These are phyloP conservation scores for Globisporangium paddicum DNA, from an alignment of 352 stramenopile genomes.

Conservation along the genomic window DNA sequence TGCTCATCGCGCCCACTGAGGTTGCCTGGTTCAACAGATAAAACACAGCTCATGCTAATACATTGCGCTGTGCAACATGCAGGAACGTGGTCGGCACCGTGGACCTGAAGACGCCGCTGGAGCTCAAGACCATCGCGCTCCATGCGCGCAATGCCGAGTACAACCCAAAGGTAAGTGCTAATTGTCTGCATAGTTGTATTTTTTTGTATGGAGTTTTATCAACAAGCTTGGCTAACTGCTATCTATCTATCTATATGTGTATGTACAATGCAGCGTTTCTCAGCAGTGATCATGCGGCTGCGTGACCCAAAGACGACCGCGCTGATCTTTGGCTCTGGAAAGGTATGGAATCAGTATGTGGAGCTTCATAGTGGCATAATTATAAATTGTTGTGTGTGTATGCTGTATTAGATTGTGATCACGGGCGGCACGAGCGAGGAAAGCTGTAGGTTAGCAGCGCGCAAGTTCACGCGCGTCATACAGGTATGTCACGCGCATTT, in stretches of 20 bases:
- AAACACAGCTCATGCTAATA: too few species aligned
- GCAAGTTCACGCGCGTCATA: slow-evolving; percentile 86
- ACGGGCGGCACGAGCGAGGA: slow-evolving; percentile 81
- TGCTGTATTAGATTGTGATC: slow-evolving; percentile 67
- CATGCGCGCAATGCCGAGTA: slow-evolving; percentile 99
- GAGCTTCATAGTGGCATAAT: too few species aligned
- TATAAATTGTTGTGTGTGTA: background rate
- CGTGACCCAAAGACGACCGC: slow-evolving; percentile 96
- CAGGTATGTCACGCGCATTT: slow-evolving; percentile 46
- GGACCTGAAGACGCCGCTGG: slow-evolving; percentile 93
- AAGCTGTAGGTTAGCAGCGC: slow-evolving; percentile 72
- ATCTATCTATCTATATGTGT: background rate
- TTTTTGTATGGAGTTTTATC: background rate
- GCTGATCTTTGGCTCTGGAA: slow-evolving; percentile 97
- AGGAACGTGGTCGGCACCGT: slow-evolving; percentile 95
- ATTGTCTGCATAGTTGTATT: background rate
- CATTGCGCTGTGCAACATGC: background rate
- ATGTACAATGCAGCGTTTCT: slow-evolving; percentile 78
- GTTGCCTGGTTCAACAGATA: too few species aligned
- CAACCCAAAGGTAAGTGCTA: slow-evolving; percentile 93
- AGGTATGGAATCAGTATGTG: slow-evolving; percentile 33
- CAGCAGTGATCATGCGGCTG: slow-evolving; percentile 94
- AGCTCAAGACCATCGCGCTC: slow-evolving; percentile 97
- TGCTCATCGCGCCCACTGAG: too few species aligned
- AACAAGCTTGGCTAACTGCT: background rate